phyloP scores from a whole-genome alignment of 495 filamentous ascomycete species.

The Aspergillus egyptiacus region DNA sequence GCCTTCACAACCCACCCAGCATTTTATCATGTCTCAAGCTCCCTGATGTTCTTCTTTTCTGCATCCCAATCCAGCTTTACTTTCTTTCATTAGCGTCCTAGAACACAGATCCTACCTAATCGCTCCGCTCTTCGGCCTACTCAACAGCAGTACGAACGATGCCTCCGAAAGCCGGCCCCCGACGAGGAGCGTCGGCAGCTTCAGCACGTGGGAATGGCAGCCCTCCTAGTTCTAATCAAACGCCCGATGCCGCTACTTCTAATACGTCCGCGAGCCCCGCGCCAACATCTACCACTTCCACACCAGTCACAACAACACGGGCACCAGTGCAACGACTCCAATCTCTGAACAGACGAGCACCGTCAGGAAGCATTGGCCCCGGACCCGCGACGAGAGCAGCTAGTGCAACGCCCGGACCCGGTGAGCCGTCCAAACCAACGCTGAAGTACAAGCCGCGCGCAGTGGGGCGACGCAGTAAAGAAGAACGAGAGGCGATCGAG shows the following conservation, averaged over 20 bases:
- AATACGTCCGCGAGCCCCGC: constrained; percentile 12
- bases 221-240: constrained; percentile 1
- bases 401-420: constrained; percentile 1
- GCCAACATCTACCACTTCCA: constrained; percentile 3
- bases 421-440: constrained; percentile 31
- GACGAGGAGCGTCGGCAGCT: constrained; percentile 26
- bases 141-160: constrained; percentile 19
- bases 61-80: too few relatives aligned
- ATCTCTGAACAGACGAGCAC: constrained; percentile 36
- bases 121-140: too few relatives aligned
- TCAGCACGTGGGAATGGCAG: constrained; percentile 6
- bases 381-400: constrained; percentile 3
- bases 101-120: too few relatives aligned
- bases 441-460: constrained; percentile 47
- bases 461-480: constrained; percentile 44
- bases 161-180: constrained; percentile 39
- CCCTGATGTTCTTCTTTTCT: too few relatives aligned
- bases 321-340: constrained; percentile 41
- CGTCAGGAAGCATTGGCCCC: constrained; percentile 33
- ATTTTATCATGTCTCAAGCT: too few relatives aligned
- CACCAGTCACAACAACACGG: constrained; percentile 19
- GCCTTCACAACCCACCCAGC: too few relatives aligned
- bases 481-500: constrained; percentile 47
- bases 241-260: constrained; percentile 10
- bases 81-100: too few relatives aligned